phyloP scores from a whole-genome alignment of 2,329 filamentous ascomycete species.

The Pseudonectria foliicola region DNA sequence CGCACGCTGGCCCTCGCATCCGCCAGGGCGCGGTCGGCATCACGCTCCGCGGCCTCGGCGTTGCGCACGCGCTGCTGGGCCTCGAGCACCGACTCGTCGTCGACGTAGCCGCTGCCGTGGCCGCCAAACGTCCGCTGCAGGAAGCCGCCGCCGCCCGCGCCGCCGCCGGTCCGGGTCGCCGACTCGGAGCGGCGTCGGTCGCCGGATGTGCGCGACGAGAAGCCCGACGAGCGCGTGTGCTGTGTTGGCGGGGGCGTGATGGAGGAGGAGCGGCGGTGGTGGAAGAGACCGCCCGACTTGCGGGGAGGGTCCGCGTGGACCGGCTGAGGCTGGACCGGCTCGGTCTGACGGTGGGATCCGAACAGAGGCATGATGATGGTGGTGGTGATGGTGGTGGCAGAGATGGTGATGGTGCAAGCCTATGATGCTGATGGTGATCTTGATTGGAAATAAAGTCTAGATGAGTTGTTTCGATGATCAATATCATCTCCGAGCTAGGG shows the following conservation, averaged over 20 bases:
- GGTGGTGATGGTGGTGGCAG: background rate
- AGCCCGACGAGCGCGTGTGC: conserved; percentile 6
- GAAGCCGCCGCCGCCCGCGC: conserved; percentile 25
- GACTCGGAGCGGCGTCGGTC: conserved; percentile 10
- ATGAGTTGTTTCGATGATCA: too few relatives aligned
- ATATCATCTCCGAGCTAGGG: too few relatives aligned
- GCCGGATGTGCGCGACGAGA: conserved; percentile 8
- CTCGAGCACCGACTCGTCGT: conserved; percentile 55
- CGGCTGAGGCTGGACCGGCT: conserved; percentile 14
- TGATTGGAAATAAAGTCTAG: too few relatives aligned
- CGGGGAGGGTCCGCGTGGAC: conserved; percentile 18
- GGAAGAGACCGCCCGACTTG: conserved; percentile 32
- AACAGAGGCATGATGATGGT: conserved; percentile 26
- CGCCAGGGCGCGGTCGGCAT: conserved; percentile 57
- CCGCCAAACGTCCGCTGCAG: conserved; percentile 39
- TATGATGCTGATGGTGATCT: background rate
- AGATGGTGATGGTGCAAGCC: too few relatives aligned
- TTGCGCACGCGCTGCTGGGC: conserved; percentile 55
- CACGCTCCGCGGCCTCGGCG: conserved; percentile 57
- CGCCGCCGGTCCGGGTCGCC: conserved; percentile 4
- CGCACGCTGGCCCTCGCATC: conserved; percentile 51
- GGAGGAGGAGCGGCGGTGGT: conserved; percentile 22
- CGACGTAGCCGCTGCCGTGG: conserved; percentile 30
- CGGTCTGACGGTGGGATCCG: too few relatives aligned
- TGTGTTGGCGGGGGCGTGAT: conserved; percentile 18